phyloP scores from a whole-genome alignment of 1,139 yeast genomes.

The Protomyces pachydermus region DNA sequence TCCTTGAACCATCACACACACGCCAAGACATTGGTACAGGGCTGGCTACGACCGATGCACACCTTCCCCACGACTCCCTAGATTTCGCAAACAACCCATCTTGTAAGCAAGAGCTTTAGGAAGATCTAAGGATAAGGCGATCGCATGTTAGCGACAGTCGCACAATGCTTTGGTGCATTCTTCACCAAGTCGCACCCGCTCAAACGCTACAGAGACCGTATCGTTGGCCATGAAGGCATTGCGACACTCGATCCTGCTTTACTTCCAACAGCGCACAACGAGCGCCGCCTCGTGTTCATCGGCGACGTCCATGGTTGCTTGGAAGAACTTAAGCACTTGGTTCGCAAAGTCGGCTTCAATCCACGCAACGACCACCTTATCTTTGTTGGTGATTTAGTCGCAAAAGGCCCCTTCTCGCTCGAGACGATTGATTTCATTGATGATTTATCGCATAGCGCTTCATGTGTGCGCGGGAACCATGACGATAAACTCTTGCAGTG shows the following conservation, averaged over 20 bases:
- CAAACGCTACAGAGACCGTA: constrained; percentile 15
- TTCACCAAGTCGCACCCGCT: constrained; percentile 20
- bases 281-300: constrained; percentile 54
- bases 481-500: constrained; percentile 62
- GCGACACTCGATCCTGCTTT: constrained; percentile 6
- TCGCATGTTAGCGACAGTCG: background rate
- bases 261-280: constrained; percentile 28
- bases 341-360: constrained; percentile 47
- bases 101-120: background rate
- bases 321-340: constrained; percentile 50
- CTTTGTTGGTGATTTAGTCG: constrained; percentile 75
- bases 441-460: constrained; percentile 49
- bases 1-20: no score
- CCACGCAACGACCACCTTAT: constrained; percentile 54
- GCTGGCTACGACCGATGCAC: no score
- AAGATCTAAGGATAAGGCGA: background rate
- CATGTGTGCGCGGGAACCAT: constrained; percentile 84
- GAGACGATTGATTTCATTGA: constrained; percentile 57
- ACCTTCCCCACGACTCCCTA: no score
- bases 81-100: no score
- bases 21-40: no score
- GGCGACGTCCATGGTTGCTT: constrained; percentile 90
- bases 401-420: constrained; percentile 76
- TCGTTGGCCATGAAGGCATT: constrained; percentile 15
- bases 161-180: constrained; percentile 9